Percentiles rank a stretch among this genome's conserved stretches.
phyloP scores from a whole-genome alignment of 441 rosid genomes.

The Jatropha podagrica region DNA sequence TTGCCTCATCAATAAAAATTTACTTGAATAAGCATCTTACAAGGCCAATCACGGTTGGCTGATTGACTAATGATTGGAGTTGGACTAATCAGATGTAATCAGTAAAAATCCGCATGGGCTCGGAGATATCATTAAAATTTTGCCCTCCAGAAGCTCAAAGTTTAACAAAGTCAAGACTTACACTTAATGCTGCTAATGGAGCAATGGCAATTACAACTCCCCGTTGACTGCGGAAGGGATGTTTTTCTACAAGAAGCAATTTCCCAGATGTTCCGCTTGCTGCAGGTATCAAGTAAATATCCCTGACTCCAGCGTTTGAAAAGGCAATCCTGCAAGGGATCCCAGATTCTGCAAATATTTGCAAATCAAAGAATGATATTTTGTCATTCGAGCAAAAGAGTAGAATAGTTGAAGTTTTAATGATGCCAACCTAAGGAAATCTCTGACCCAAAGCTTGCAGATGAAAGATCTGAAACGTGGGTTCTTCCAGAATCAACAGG shows the following conservation, averaged over 20 bases:
- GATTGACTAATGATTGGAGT: neutral
- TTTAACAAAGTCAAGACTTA: constrained; percentile 29
- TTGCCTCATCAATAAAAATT: neutral
- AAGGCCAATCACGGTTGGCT: neutral
- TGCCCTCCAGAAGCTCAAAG: neutral
- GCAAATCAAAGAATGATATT: constrained; percentile 14
- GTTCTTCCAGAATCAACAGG: constrained; percentile 39
- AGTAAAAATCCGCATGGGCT: neutral
- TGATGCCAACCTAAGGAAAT: constrained; percentile 51
- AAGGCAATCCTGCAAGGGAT: constrained; percentile 64
- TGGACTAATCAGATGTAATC: constrained; percentile 7
- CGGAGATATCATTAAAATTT: neutral
- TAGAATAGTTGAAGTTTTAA: constrained; percentile 6
- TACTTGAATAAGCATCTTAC: neutral
- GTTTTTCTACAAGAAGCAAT: constrained; percentile 68
- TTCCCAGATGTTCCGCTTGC: constrained; percentile 51
- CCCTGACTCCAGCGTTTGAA: constrained; percentile 63
- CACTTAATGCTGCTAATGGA: constrained; percentile 63
- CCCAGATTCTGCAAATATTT: constrained; percentile 51
- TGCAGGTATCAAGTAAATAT: constrained; percentile 49
- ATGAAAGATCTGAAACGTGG: constrained; percentile 44
- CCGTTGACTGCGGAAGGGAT: constrained; percentile 62
- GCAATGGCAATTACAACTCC: constrained; percentile 66
- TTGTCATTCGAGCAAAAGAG: constrained; percentile 13
- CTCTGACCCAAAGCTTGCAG: constrained; percentile 72